Evolutionary conservation across 2,329 filamentous ascomycete species (phyloP), one percentile per base, ranked within the genome.

Genomic region (Sodiomyces alkalinus): DNA sequence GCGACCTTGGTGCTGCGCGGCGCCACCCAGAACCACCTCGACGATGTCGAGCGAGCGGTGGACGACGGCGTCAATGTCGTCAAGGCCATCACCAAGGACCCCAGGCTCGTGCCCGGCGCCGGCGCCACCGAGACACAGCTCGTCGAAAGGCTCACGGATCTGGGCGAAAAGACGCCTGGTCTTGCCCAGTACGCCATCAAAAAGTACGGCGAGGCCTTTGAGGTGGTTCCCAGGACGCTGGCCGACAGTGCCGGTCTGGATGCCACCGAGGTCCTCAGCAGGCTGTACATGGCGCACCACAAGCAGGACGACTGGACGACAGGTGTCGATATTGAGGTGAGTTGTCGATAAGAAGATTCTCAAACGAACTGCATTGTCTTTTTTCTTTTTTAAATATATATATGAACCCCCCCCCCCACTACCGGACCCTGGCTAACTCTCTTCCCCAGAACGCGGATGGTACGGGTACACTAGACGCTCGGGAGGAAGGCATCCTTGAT

Each of bases 61-160:
- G 90, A 98, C 45, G 90, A 98, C 42, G 90, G 90, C 39, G 90
- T 98, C 52, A 98, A 96, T 48, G 92, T 92, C 29, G 80, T 98
- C 53, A 98, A 98, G 64, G 90, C 90, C 39, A 92, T 98, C 52
- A 96, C 90, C 36, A 81, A 81, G 51, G 92, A 98, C 50, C 64
- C 87, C 6, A 72, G 86, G 38, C 67, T 98, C 33, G 86, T 98
- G 1, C 85, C 90, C 20, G 90, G 90, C 39, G 90, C 90, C 17
- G 92, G 90, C 45, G 87, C 90, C 26, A 83, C 87, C 37, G 90
- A 98, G 57, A 77, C 92, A 52, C 82, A 94, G 59, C 71, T 98
- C 34, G 78, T 92, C 29, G 85, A 93, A 63, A 75, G 85, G 47
- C 80, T 98, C 64, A 80, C 82, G 46, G 77, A 80, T 14, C 78